Conservation (phyloP, 371 early-diverging fungal genomes). For the Mortierella polycephala region DNA sequence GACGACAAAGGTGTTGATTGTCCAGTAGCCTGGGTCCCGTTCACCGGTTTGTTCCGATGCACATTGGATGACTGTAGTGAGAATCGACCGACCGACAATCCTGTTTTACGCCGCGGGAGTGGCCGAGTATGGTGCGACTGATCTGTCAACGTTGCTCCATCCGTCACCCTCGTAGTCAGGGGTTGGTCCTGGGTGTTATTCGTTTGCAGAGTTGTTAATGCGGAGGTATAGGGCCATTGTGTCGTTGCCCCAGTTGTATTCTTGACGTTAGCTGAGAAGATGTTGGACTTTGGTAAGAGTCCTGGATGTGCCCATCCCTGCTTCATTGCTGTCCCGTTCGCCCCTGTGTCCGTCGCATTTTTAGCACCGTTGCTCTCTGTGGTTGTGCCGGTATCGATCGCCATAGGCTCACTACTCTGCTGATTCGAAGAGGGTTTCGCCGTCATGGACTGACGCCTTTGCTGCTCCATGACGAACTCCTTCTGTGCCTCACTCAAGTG, state of each 20-base stretch:
- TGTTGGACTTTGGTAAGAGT: neutral
- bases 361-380: neutral
- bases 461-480: constrained; percentile 22
- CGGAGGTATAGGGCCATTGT: too few species aligned
- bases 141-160: neutral
- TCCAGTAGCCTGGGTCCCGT: neutral
- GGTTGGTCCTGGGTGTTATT: constrained; percentile 7
- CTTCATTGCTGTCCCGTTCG: neutral
- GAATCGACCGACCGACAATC: constrained; percentile 26
- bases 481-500: constrained; percentile 21
- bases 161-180: neutral
- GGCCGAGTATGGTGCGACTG: neutral
- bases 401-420: constrained; percentile 16
- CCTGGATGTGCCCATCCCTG: constrained; percentile 2
- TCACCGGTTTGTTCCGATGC: constrained; percentile 1
- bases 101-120: constrained; percentile 42
- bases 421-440: constrained; percentile 1
- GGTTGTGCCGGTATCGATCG: constrained; percentile 16
- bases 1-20: neutral
- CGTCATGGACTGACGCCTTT: constrained; percentile 7
- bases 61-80: constrained; percentile 29
- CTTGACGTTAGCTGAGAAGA: neutral
- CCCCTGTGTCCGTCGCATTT: neutral
- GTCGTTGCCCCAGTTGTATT: neutral
- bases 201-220: too few species aligned